Evolutionary conservation across 1,139 yeast genomes (phyloP).

Genomic region (Hansenula sp.): DNA sequence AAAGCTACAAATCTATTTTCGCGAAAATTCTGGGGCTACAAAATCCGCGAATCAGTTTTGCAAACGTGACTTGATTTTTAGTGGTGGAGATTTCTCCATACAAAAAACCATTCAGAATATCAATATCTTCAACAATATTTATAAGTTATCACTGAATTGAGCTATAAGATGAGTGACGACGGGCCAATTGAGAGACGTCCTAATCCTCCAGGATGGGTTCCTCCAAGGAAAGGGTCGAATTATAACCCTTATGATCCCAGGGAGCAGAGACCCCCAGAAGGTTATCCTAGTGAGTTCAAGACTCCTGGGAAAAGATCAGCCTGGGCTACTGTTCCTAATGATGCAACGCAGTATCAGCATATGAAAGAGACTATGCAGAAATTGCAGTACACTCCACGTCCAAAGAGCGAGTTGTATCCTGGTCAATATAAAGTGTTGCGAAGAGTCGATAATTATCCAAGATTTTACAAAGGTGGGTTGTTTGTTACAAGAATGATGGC

Average conservation of each 20-base stretch:
- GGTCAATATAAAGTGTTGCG: slow-evolving; percentile 76
- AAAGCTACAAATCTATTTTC: too few relatives aligned
- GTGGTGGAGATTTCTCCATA: too few relatives aligned
- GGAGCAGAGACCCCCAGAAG: slow-evolving; percentile 74
- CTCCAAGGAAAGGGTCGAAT: slow-evolving; percentile 47
- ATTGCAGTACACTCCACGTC: slow-evolving; percentile 76
- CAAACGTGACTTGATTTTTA: too few relatives aligned
- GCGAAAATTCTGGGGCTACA: background rate
- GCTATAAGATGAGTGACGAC: slow-evolving; percentile 4
- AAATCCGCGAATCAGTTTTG: background rate
- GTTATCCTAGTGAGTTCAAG: slow-evolving; percentile 77
- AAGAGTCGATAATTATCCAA: slow-evolving; percentile 48
- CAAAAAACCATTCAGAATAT: too few relatives aligned
- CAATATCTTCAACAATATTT: too few relatives aligned
- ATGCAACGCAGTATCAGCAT: slow-evolving; percentile 64
- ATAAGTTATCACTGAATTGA: background rate
- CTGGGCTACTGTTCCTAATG: slow-evolving; percentile 61
- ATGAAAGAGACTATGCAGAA: slow-evolving; percentile 71
- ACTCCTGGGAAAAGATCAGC: slow-evolving; percentile 50
- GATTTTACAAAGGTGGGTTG: slow-evolving; percentile 53
- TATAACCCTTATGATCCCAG: slow-evolving; percentile 82
- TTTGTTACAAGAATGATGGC: slow-evolving; percentile 45
- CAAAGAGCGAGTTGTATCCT: slow-evolving; percentile 67
- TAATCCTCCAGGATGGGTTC: slow-evolving; percentile 79
- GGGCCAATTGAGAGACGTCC: slow-evolving; percentile 49